Base-by-base conservation (phyloP, 805 yeast genomes). In the Kazachstania psychrophila region DNA sequence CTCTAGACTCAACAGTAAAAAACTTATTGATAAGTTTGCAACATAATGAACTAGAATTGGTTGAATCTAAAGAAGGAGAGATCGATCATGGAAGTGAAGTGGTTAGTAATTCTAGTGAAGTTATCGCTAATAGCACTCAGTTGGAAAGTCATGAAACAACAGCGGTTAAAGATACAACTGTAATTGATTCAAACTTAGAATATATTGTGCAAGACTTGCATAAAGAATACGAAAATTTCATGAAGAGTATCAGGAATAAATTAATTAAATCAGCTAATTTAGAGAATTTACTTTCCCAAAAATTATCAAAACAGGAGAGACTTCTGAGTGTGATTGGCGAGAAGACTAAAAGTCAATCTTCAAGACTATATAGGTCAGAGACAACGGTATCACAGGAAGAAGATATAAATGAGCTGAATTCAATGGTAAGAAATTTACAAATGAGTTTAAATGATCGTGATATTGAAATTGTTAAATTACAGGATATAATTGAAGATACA, bases 121-220 rank as follows among this genome's bases (percentile, higher is more conserved):
- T 36, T 6, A 43, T 48, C 23, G 51, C 51, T 2, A 51, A 51
- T 28, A 51, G 51, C 20, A 49, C 56, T 0, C 50, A 40, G 10
- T 14, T 46, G 10, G 38, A 35, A 6, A 14, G 13, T 12, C 12
- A 9, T 15, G 20, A 23, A 16, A 39, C 36, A 13, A 31, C 14
- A 16, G 24, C 14, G 7, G 25, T 13, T 16, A 28, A 20, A 19
- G 25, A 34, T 18, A 26, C 20, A 17, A 23, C 20, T 13, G 28
- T 15, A 22, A 17, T 40, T 13, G 56, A 52, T 34, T 39, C 56
- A 7, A 44, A 47, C 9, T 36, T 55, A 5, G 61, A 56, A 41
- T 36, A 46, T 20, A 54, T 48, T 3, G 51, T 56, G 5, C 51
- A 52, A 29, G 48, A 48, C 14, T 38, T 56, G 29, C 60, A 55